phyloP scores from a whole-genome alignment of 495 filamentous ascomycete genomes.

The Opeltia flavorubescens region DNA sequence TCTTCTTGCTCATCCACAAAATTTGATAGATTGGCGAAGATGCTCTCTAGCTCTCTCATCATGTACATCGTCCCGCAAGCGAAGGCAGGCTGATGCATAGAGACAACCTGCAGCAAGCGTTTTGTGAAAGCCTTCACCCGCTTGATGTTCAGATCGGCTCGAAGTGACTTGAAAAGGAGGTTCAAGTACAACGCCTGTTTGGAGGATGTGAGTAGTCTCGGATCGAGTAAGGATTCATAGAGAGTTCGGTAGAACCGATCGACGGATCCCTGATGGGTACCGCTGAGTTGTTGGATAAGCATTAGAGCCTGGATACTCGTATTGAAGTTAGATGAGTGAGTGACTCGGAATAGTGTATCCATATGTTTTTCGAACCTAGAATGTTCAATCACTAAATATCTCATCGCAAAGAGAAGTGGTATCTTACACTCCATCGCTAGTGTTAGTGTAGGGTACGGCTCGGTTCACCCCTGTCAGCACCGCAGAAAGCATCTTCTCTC shows the following conservation, averaged over 20 bases:
- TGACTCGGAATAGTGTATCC: constrained; percentile 85
- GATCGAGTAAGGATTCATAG: constrained; percentile 88
- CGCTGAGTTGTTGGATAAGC: constrained; percentile 84
- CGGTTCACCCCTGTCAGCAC: constrained; percentile 90
- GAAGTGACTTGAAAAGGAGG: constrained; percentile 72
- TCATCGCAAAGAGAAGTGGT: neutral
- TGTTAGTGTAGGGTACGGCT: constrained; percentile 79
- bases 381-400: constrained; percentile 18
- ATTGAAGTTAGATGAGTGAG: constrained; percentile 97
- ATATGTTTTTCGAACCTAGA: constrained; percentile 72
- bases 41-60: constrained; percentile 62
- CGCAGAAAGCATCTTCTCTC: constrained; percentile 80
- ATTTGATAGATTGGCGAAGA: constrained; percentile 58
- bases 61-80: constrained; percentile 81
- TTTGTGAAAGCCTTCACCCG: constrained; percentile 93
- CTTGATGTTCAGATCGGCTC: constrained; percentile 71
- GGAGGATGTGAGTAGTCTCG: constrained; percentile 72
- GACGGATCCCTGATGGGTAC: constrained; percentile 57
- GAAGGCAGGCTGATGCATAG: constrained; percentile 83
- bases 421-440: constrained; percentile 57
- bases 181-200: constrained; percentile 95
- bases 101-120: constrained; percentile 72
- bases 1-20: constrained; percentile 63
- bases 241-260: constrained; percentile 91
- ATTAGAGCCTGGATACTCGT: constrained; percentile 92